These are phyloP conservation scores for Pseudevernia furfuracea DNA, from an alignment of 495 filamentous ascomycete species.

Conservation along the genomic window DNA sequence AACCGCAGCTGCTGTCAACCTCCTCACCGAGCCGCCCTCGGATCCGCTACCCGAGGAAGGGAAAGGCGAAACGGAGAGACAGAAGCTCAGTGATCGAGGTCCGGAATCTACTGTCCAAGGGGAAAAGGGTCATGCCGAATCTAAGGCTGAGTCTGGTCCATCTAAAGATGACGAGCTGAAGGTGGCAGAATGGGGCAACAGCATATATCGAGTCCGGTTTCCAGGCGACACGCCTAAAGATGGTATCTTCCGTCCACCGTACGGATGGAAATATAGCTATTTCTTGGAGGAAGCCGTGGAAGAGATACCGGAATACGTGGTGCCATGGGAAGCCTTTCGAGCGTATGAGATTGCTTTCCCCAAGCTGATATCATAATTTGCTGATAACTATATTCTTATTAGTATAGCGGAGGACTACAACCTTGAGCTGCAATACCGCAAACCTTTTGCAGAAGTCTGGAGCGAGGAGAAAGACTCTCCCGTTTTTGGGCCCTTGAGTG, in stretches of 20 bases:
- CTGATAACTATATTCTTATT: neutral
- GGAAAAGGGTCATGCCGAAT: neutral
- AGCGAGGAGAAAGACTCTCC: conserved; percentile 75
- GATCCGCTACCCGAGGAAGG: neutral
- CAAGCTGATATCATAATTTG: no score
- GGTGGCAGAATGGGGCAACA: conserved; percentile 77
- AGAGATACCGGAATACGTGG: conserved; percentile 93
- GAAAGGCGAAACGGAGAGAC: neutral
- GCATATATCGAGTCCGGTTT: conserved; percentile 83
- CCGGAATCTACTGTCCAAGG: neutral
- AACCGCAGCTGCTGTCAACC: neutral
- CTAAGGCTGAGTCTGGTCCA: neutral
- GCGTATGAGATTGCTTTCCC: conserved; percentile 38
- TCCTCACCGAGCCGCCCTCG: conserved; percentile 8
- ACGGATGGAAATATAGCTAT: conserved; percentile 96
- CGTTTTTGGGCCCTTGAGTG: conserved; percentile 71
- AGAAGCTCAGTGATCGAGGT: neutral
- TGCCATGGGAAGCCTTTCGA: conserved; percentile 96
- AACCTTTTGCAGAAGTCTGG: conserved; percentile 84
- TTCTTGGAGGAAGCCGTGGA: conserved; percentile 93
- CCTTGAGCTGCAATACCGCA: conserved; percentile 86
- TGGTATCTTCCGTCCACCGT: conserved; percentile 85
- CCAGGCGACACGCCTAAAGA: conserved; percentile 63
- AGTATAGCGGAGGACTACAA: conserved; percentile 89
- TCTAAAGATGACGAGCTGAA: neutral